Evolutionary conservation across 2,329 filamentous ascomycete species (phyloP).

Genomic region (Phialophora verrucosa): DNA sequence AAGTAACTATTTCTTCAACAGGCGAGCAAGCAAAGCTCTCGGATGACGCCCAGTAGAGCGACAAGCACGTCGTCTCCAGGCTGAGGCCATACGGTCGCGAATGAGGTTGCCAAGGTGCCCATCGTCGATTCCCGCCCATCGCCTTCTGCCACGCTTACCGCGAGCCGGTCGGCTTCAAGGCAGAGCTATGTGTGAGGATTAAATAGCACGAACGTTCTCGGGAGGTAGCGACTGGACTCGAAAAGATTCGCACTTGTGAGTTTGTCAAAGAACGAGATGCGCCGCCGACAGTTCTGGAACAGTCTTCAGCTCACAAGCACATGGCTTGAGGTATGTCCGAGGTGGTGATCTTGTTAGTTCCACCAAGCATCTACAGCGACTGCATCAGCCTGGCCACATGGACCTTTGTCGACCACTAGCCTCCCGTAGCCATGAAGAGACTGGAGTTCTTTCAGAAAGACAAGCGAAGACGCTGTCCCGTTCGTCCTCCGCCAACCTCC

Average conservation of each 20-base stretch:
- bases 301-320: background rate
- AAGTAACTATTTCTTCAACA: background rate
- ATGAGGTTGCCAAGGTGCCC: slow-evolving; percentile 1
- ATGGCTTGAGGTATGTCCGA: slow-evolving; percentile 1
- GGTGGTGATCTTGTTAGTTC: slow-evolving; percentile 10
- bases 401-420: background rate
- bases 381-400: background rate
- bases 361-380: no score
- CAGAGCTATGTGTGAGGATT: slow-evolving; percentile 1
- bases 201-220: background rate
- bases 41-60: slow-evolving; percentile 2
- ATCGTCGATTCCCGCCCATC: background rate
- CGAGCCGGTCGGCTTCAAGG: background rate
- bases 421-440: slow-evolving; percentile 7
- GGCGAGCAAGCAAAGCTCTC: background rate
- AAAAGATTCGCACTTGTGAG: background rate
- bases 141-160: background rate
- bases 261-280: background rate
- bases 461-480: background rate
- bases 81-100: slow-evolving; percentile 1
- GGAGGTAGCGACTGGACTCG: slow-evolving; percentile 3
- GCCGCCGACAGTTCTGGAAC: background rate
- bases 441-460: slow-evolving; percentile 9
- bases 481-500: background rate
- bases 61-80: background rate